These are phyloP conservation scores for Rhodosporidiobolus odoratus DNA, from an alignment of 768 basidiomycete species.

Conservation along the genomic window DNA sequence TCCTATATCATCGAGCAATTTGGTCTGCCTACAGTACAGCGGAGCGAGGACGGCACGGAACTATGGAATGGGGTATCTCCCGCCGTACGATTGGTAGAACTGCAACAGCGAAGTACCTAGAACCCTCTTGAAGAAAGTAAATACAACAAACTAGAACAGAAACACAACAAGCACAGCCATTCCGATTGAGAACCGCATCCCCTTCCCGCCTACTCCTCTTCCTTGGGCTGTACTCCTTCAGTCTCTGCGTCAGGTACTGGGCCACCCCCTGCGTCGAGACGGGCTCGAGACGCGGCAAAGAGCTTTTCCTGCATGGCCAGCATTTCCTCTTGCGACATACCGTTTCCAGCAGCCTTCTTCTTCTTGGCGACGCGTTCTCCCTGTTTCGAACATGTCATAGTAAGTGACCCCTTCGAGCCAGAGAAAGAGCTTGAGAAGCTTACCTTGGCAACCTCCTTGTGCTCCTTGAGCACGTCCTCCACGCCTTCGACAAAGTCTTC, in stretches of 20 bases:
- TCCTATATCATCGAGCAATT: conserved; percentile 76
- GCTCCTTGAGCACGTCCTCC: conserved; percentile 86
- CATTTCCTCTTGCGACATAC: conserved; percentile 85
- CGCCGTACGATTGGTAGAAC: conserved; percentile 25
- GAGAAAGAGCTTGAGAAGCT: conserved; percentile 35
- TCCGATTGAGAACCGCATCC: background rate
- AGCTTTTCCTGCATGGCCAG: conserved; percentile 78
- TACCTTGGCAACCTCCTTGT: conserved; percentile 93
- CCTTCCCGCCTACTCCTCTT: background rate
- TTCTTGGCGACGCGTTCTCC: conserved; percentile 86
- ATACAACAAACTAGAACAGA: background rate
- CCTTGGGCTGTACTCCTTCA: background rate
- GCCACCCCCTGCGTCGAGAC: conserved; percentile 44
- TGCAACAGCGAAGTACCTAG: background rate
- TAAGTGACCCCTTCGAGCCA: background rate
- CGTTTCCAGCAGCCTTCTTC: conserved; percentile 73
- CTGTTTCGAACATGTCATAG: background rate
- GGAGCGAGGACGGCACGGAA: conserved; percentile 39
- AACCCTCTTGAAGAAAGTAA: background rate
- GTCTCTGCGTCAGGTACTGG: background rate
- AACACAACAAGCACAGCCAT: conserved; percentile 7
- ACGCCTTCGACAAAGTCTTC: conserved; percentile 85
- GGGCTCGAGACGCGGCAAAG: conserved; percentile 76
- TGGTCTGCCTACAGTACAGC: conserved; percentile 57
- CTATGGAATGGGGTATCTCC: conserved; percentile 72